phyloP scores from a whole-genome alignment of 2,329 filamentous ascomycete species.

The Penicillium janthinellum region DNA sequence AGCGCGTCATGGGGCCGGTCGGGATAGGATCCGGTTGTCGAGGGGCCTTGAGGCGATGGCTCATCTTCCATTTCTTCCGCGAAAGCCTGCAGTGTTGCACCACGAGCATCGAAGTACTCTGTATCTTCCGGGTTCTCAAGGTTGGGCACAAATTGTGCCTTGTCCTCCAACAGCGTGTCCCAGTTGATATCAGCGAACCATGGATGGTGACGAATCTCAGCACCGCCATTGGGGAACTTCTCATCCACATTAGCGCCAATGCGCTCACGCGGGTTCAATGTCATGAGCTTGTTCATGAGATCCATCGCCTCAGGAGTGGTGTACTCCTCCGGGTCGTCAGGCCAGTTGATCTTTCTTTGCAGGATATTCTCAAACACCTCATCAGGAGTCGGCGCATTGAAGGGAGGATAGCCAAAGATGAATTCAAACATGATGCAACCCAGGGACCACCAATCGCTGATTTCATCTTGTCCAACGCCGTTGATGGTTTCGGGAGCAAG shows the following conservation, averaged over 20 bases:
- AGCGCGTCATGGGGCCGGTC: conserved; percentile 94
- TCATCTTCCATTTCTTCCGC: conserved; percentile 94
- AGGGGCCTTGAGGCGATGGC: conserved; percentile 68
- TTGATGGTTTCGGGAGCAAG: conserved; percentile 95
- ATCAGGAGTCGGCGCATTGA: conserved; percentile 86
- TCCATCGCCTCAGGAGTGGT: conserved; percentile 89
- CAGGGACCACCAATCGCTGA: conserved; percentile 99
- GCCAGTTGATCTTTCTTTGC: conserved; percentile 87
- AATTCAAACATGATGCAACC: conserved; percentile 98
- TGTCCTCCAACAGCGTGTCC: conserved; percentile 89
- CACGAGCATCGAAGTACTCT: conserved; percentile 92
- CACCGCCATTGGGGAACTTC: conserved; percentile 78
- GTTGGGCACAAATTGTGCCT: conserved; percentile 91
- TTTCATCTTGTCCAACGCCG: conserved; percentile 92
- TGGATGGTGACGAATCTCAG: conserved; percentile 83
- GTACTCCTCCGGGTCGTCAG: conserved; percentile 75
- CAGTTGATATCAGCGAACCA: conserved; percentile 91
- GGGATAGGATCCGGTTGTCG: conserved; percentile 73
- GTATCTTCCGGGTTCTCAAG: conserved; percentile 95
- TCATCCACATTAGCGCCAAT: conserved; percentile 85
- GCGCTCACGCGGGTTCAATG: conserved; percentile 76
- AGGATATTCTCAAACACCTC: conserved; percentile 97
- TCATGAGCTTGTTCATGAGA: conserved; percentile 88
- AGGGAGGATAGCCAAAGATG: conserved; percentile 88
- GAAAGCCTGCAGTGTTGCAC: conserved; percentile 89